These are phyloP conservation scores for Ascocoryne sarcoides DNA, from an alignment of 2,329 filamentous ascomycete genomes.

Conservation along the genomic window DNA sequence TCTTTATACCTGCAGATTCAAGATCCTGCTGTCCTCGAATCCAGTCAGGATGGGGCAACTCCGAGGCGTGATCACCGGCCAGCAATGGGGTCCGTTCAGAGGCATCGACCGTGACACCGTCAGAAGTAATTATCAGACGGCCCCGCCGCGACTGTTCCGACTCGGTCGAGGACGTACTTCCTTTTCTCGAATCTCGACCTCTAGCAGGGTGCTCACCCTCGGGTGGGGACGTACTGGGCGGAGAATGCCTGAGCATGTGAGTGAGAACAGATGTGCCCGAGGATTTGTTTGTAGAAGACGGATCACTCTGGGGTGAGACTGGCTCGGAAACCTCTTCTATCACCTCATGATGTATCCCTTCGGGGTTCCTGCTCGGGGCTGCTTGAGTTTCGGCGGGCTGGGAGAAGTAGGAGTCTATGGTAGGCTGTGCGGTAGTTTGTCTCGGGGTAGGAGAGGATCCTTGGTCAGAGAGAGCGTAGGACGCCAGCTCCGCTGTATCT, in stretches of 20 bases:
- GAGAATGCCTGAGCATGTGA: constrained; percentile 38
- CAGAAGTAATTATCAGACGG: constrained; percentile 17
- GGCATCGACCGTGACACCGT: constrained; percentile 17
- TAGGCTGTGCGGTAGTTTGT: constrained; percentile 14
- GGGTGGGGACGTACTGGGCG: constrained; percentile 19
- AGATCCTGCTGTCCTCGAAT: constrained; percentile 26
- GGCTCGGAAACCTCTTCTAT: constrained; percentile 57
- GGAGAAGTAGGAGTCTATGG: constrained; percentile 23
- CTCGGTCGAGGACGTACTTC: neutral
- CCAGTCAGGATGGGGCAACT: constrained; percentile 22
- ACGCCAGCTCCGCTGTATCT: constrained; percentile 80
- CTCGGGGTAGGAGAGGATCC: constrained; percentile 24
- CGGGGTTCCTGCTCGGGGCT: constrained; percentile 11
- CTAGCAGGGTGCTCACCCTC: constrained; percentile 4
- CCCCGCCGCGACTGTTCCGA: constrained; percentile 10
- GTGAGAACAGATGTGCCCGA: constrained; percentile 38
- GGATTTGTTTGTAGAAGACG: constrained; percentile 23
- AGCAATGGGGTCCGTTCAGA: constrained; percentile 27
- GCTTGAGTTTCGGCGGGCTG: constrained; percentile 18
- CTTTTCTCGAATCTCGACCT: constrained; percentile 7
- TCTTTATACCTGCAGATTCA: constrained; percentile 20
- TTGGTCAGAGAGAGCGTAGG: constrained; percentile 65
- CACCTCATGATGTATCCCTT: constrained; percentile 34
- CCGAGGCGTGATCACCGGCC: constrained; percentile 10
- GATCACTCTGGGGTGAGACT: constrained; percentile 37